Percentiles rank a stretch among this genome's conserved stretches.
Evolutionary conservation across 2,329 filamentous ascomycete species (phyloP).

Genomic region (Stachybotrys chlorohalonatus): DNA sequence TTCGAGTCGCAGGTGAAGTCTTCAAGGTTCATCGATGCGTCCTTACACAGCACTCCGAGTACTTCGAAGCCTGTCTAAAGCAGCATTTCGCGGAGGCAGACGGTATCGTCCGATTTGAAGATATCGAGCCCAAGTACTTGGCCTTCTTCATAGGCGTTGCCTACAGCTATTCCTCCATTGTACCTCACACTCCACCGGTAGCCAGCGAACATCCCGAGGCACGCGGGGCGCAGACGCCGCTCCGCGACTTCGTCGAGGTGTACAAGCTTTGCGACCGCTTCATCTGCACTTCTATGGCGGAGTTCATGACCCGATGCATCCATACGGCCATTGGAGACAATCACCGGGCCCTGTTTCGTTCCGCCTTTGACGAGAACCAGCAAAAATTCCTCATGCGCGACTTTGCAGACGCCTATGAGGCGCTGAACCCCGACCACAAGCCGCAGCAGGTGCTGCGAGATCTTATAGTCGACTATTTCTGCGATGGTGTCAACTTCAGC

Average conservation of each 20-base stretch:
- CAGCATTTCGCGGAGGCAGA: constrained; percentile 17
- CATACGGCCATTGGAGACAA: constrained; percentile 18
- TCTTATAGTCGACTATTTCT: constrained; percentile 21
- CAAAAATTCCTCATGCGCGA: constrained; percentile 20
- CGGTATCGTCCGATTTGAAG: constrained; percentile 18
- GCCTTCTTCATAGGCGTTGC: constrained; percentile 24
- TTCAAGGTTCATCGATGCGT: constrained; percentile 20
- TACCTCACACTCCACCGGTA: constrained; percentile 16
- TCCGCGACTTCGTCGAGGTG: constrained; percentile 24
- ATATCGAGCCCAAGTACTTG: constrained; percentile 22
- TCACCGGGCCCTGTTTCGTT: constrained; percentile 21
- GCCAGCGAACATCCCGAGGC: constrained; percentile 15
- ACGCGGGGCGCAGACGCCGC: constrained; percentile 12
- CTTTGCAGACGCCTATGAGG: constrained; percentile 26
- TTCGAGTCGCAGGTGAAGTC: constrained; percentile 17
- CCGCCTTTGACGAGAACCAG: constrained; percentile 12
- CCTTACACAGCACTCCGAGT: constrained; percentile 22
- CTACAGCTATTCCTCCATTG: constrained; percentile 23
- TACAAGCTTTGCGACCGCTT: constrained; percentile 28
- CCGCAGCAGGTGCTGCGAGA: constrained; percentile 12
- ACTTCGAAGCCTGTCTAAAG: constrained; percentile 19
- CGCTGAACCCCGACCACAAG: constrained; percentile 12
- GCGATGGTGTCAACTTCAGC: constrained; percentile 18
- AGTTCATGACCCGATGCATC: constrained; percentile 20
- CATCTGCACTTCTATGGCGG: constrained; percentile 17